Percentiles rank a stretch among this genome's conserved stretches.
These are phyloP conservation scores for Geranium rotundifolium DNA, from an alignment of 345 rosid species.

Conservation along the genomic window DNA sequence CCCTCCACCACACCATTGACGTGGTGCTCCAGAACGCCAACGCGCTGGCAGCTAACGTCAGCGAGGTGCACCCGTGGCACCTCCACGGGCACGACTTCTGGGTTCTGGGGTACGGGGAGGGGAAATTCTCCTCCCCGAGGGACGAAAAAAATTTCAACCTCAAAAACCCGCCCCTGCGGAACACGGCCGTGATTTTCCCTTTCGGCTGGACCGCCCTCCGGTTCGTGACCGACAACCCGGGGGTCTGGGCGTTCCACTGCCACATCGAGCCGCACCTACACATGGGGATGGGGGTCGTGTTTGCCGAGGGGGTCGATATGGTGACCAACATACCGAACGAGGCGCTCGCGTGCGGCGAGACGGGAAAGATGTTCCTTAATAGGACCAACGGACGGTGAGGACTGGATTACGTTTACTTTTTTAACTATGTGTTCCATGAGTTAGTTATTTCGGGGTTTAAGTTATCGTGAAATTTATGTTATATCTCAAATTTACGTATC, in stretches of 20 bases:
- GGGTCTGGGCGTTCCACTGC: constrained; percentile 89
- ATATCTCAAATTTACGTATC: too few species aligned
- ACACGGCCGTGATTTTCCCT: constrained; percentile 56
- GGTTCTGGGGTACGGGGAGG: constrained; percentile 78
- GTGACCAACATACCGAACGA: constrained; percentile 34
- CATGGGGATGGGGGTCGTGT: constrained; percentile 87
- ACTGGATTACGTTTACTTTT: not conserved
- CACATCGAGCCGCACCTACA: constrained; percentile 85
- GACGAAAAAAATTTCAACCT: constrained; percentile 41
- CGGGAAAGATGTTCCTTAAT: constrained; percentile 14
- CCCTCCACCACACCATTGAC: constrained; percentile 42
- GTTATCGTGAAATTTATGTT: too few species aligned
- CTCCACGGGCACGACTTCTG: constrained; percentile 84
- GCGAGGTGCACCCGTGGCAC: constrained; percentile 88
- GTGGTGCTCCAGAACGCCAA: constrained; percentile 71
- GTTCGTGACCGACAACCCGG: constrained; percentile 69
- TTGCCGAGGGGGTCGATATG: constrained; percentile 44
- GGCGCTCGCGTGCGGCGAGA: constrained; percentile 49
- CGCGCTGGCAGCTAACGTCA: constrained; percentile 18
- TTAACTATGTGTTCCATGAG: not conserved
- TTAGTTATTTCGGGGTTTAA: too few species aligned
- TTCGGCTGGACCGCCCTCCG: constrained; percentile 91
- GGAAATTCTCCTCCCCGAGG: constrained; percentile 19
- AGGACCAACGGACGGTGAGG: not conserved
- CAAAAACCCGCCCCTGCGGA: constrained; percentile 59